phyloP scores from a whole-genome alignment of 2,329 filamentous ascomycete species.

The Penicillium sp. region DNA sequence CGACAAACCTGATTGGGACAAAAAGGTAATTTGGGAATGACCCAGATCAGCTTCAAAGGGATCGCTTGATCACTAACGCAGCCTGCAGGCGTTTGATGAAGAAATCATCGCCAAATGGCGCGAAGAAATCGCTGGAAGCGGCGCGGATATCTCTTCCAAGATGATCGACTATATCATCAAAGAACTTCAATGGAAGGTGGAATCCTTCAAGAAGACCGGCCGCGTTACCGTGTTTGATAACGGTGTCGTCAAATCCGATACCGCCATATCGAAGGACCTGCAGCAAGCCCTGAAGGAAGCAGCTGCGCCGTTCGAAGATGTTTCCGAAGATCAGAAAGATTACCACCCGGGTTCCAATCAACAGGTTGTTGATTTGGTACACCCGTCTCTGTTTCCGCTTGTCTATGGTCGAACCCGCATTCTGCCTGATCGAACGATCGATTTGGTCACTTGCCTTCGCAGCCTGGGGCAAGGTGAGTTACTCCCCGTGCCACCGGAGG shows the following conservation, averaged over 20 bases:
- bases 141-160: constrained; percentile 30
- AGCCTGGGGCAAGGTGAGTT: constrained; percentile 14
- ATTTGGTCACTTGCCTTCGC: constrained; percentile 26
- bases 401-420: constrained; percentile 32
- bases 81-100: constrained; percentile 32
- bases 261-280: constrained; percentile 44
- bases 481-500: neutral
- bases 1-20: constrained; percentile 47
- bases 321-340: constrained; percentile 57
- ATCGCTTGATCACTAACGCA: neutral
- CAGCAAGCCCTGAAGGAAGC: constrained; percentile 48
- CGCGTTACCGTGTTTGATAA: constrained; percentile 50
- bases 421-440: constrained; percentile 23
- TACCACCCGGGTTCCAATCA: constrained; percentile 63
- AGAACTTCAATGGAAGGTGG: constrained; percentile 55
- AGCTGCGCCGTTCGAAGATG: constrained; percentile 55
- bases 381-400: constrained; percentile 57
- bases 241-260: constrained; percentile 58
- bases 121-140: constrained; percentile 26
- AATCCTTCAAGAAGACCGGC: constrained; percentile 40
- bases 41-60: neutral
- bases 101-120: constrained; percentile 38
- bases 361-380: constrained; percentile 64
- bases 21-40: constrained; percentile 33
- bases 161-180: constrained; percentile 46